Evolutionary conservation across 1,284 basidiomycete species (phyloP).

Genomic region (Moniliella sp.): DNA sequence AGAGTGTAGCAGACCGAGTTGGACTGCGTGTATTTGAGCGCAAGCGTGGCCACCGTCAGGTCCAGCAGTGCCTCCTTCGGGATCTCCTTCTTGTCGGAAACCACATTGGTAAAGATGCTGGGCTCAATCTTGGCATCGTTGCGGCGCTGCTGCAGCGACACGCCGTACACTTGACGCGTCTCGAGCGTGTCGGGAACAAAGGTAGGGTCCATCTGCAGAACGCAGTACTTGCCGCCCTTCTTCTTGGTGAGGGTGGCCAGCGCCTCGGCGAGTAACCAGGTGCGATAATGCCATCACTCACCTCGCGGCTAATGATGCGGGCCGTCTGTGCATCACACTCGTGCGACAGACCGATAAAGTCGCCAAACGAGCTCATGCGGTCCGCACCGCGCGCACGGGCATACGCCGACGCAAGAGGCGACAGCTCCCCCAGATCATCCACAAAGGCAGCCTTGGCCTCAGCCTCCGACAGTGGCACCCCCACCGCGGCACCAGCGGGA

Average conservation of each 20-base stretch:
- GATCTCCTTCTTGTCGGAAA: conserved; percentile 60
- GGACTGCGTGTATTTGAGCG: conserved; percentile 95
- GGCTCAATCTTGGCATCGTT: conserved; percentile 75
- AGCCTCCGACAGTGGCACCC: conserved; percentile 49
- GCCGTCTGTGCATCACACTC: conserved; percentile 82
- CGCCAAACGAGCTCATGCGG: conserved; percentile 96
- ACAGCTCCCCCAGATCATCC: conserved; percentile 72
- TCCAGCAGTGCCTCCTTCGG: conserved; percentile 21
- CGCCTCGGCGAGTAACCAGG: conserved; percentile 72
- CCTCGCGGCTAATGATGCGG: conserved; percentile 84
- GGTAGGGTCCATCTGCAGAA: conserved; percentile 42
- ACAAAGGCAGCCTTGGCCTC: conserved; percentile 93
- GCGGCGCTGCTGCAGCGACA: conserved; percentile 69
- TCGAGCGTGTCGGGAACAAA: conserved; percentile 40
- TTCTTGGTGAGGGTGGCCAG: conserved; percentile 80
- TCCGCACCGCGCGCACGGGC: conserved; percentile 91
- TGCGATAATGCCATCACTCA: conserved; percentile 91
- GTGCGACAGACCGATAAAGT: conserved; percentile 86
- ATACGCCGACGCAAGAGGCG: conserved; percentile 74
- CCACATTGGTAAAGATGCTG: conserved; percentile 63
- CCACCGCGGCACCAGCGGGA: conserved; percentile 66
- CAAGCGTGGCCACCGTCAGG: conserved; percentile 51
- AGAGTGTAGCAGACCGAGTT: conserved; percentile 94
- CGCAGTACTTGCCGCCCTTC: conserved; percentile 96
- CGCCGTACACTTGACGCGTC: conserved; percentile 82